Evolutionary conservation across 306 rosid species (phyloP).

Genomic region (Glycyrrhiza uralensis): DNA sequence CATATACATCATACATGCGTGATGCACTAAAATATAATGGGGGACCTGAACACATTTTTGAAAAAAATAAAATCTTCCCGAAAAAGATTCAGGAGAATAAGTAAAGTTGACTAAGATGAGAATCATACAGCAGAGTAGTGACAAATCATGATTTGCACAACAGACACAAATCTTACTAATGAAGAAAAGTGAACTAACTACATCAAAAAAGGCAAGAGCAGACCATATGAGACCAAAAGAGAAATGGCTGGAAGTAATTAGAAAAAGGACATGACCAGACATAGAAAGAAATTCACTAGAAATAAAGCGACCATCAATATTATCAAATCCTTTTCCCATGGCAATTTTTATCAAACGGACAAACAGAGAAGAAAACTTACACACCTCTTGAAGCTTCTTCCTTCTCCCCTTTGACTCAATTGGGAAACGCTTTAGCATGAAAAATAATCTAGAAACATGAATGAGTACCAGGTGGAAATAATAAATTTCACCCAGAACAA

Average conservation of each 20-base stretch:
- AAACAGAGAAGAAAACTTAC: constrained; percentile 17
- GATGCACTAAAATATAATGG: background rate
- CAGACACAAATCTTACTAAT: background rate
- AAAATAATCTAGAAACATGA: constrained; percentile 53
- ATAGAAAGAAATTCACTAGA: background rate
- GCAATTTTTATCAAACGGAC: constrained; percentile 11
- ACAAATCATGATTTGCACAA: background rate
- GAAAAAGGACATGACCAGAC: background rate
- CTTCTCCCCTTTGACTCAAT: constrained; percentile 94
- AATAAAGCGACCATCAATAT: background rate
- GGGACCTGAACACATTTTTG: background rate
- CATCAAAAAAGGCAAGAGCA: background rate
- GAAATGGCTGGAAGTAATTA: background rate
- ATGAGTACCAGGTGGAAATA: background rate
- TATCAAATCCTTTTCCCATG: background rate
- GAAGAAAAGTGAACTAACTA: background rate
- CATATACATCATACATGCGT: background rate
- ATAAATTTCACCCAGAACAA: background rate
- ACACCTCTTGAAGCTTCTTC: constrained; percentile 90
- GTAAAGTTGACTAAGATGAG: background rate
- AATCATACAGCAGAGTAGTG: background rate
- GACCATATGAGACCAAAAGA: background rate
- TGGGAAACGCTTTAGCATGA: constrained; percentile 88
- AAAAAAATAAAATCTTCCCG: background rate
- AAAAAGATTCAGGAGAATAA: background rate